phyloP scores from a whole-genome alignment of 192 early-diverging fungal species.

The Coemansia sp. region DNA sequence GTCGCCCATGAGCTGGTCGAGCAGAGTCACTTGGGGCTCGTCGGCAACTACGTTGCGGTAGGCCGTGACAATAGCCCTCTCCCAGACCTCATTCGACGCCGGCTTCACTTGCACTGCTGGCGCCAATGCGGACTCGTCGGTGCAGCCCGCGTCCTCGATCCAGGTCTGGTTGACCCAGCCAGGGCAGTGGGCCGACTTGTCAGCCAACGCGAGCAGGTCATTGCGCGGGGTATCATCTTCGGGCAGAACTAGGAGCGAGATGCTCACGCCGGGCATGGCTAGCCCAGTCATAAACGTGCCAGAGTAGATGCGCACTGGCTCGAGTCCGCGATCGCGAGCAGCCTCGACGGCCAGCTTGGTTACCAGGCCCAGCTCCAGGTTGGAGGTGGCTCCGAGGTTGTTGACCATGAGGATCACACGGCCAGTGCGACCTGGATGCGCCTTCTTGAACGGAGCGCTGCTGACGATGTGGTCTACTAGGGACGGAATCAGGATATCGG shows the following conservation, averaged over 20 bases:
- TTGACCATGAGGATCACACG: constrained; percentile 73
- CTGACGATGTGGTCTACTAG: constrained; percentile 59
- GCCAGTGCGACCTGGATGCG: constrained; percentile 12
- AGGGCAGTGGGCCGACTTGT: constrained; percentile 57
- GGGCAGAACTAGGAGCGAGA: constrained; percentile 66
- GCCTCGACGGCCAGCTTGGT: constrained; percentile 67
- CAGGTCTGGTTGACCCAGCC: constrained; percentile 63
- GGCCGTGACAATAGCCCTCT: constrained; percentile 43
- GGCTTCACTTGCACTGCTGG: constrained; percentile 30
- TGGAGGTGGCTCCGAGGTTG: constrained; percentile 76
- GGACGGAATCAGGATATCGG: constrained; percentile 50
- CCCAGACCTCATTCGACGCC: constrained; percentile 50
- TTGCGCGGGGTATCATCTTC: constrained; percentile 28
- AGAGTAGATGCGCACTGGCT: constrained; percentile 58
- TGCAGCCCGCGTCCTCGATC: constrained; percentile 43
- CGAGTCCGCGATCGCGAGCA: constrained; percentile 28
- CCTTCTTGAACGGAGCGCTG: constrained; percentile 47
- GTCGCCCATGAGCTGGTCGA: constrained; percentile 76
- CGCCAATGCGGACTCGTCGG: constrained; percentile 29
- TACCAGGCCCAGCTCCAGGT: constrained; percentile 68
- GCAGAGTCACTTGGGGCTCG: constrained; percentile 63
- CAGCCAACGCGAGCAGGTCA: constrained; percentile 54
- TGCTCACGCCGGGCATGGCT: constrained; percentile 76
- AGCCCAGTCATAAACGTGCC: constrained; percentile 79
- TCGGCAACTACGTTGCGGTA: constrained; percentile 53